A percentile compares a stretch with the other conserved stretches of the same genome.
Conservation (phyloP, 768 basidiomycete genomes). For the Paxillus rubicundulus region DNA sequence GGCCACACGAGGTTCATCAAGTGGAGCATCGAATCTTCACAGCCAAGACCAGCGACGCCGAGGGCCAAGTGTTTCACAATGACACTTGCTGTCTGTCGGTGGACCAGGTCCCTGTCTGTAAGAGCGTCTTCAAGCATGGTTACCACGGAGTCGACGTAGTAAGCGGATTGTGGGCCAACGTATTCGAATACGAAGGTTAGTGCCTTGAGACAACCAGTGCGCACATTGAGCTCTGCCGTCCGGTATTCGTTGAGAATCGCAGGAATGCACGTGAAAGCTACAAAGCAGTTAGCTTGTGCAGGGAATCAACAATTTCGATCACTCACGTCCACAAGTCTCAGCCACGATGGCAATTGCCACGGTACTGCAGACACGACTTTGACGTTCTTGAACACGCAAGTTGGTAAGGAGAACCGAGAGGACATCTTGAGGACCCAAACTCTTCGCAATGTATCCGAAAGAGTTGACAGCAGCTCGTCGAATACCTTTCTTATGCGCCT, state of each 20-base stretch:
- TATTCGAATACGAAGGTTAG: conserved; percentile 99
- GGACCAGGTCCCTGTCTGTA: conserved; percentile 97
- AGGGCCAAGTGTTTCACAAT: conserved; percentile 98
- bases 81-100: conserved; percentile 95
- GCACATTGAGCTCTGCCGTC: conserved; percentile 96
- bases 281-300: conserved; percentile 11
- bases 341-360: conserved; percentile 97
- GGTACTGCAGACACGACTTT: conserved; percentile 97
- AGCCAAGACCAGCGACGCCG: conserved; percentile 94
- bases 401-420: conserved; percentile 94
- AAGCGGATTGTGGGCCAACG: conserved; percentile 93
- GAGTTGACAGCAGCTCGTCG: conserved; percentile 99
- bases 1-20: conserved; percentile 99
- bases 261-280: conserved; percentile 97
- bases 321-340: conserved; percentile 80
- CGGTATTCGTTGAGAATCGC: conserved; percentile 98
- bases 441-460: conserved; percentile 99
- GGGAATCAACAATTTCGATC: background rate
- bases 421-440: conserved; percentile 98
- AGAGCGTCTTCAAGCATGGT: conserved; percentile 98
- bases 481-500: conserved; percentile 99
- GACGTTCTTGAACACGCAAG: conserved; percentile 96
- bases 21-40: conserved; percentile 97
- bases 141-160: conserved; percentile 95
- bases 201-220: conserved; percentile 97